A percentile compares a stretch with the other conserved stretches of the same genome.
These are phyloP conservation scores for Ganoderma sp. DNA, from an alignment of 1,284 basidiomycete species.

Conservation along the genomic window DNA sequence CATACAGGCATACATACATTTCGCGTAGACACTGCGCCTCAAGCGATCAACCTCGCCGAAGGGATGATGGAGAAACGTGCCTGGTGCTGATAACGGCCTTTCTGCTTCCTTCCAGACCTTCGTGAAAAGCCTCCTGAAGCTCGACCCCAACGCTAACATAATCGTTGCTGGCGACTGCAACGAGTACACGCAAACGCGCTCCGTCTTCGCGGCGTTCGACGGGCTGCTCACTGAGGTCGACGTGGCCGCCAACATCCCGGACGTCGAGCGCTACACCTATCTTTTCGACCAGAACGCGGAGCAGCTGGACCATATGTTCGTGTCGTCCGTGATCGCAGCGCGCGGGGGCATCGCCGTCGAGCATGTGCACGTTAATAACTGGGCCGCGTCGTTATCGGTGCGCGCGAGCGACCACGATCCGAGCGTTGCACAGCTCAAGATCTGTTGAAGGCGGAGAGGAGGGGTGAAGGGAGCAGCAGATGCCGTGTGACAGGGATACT, in stretches of 20 bases:
- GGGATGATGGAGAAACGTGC: neutral
- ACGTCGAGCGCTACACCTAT: conserved; percentile 65
- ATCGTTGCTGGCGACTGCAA: conserved; percentile 69
- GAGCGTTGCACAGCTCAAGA: conserved; percentile 53
- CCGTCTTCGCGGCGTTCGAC: conserved; percentile 56
- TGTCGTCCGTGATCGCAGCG: conserved; percentile 53
- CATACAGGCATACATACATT: neutral
- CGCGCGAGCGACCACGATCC: conserved; percentile 67
- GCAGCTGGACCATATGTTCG: conserved; percentile 64
- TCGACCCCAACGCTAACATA: conserved; percentile 55
- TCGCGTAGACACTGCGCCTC: neutral
- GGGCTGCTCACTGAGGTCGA: conserved; percentile 56
- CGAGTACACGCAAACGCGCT: conserved; percentile 58
- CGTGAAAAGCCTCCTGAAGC: conserved; percentile 50
- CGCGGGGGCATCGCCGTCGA: conserved; percentile 52
- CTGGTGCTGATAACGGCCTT: conserved; percentile 38
- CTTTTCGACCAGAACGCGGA: conserved; percentile 64
- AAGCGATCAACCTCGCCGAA: neutral
- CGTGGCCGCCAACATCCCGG: conserved; percentile 51
- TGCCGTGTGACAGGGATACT: neutral
- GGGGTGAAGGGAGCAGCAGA: neutral
- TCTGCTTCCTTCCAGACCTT: conserved; percentile 48
- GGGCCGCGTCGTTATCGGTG: conserved; percentile 49
- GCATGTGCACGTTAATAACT: conserved; percentile 68
- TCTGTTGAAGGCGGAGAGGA: conserved; percentile 44